phyloP scores from a whole-genome alignment of 2,329 filamentous ascomycete genomes.

The Onygenales sp. region DNA sequence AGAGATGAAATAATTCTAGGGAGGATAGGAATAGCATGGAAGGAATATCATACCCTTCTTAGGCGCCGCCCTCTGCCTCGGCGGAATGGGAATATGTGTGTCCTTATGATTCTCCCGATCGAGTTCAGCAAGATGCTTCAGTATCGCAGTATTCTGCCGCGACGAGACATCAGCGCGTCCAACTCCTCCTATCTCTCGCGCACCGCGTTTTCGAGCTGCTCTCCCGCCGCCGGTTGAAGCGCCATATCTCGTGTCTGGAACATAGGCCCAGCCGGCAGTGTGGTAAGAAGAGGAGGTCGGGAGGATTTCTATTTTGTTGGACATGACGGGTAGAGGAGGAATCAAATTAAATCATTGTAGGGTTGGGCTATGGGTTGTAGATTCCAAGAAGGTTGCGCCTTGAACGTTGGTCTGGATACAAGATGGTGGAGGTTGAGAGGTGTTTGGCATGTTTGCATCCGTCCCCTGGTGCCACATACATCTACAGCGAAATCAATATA shows the following conservation, averaged over 20 bases:
- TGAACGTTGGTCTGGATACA: too few species aligned
- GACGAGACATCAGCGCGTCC: slow-evolving; percentile 54
- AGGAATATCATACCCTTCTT: slow-evolving; percentile 22
- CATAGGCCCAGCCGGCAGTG: slow-evolving; percentile 87
- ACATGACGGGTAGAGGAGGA: slow-evolving; percentile 34
- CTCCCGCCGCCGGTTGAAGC: slow-evolving; percentile 43
- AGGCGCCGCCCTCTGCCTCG: slow-evolving; percentile 39
- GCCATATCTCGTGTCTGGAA: slow-evolving; percentile 61
- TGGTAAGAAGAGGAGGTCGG: slow-evolving; percentile 58
- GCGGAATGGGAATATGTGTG: slow-evolving; percentile 59
- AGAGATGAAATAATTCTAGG: not conserved
- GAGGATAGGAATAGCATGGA: not conserved
- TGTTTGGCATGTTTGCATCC: too few species aligned
- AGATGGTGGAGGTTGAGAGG: too few species aligned
- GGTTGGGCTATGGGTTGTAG: slow-evolving; percentile 8
- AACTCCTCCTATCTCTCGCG: slow-evolving; percentile 47
- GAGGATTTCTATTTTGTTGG: slow-evolving; percentile 67
- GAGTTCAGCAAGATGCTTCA: slow-evolving; percentile 72
- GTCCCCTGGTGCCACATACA: too few species aligned
- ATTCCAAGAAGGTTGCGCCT: too few species aligned
- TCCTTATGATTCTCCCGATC: slow-evolving; percentile 71
- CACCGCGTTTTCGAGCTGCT: slow-evolving; percentile 60
- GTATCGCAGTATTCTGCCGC: slow-evolving; percentile 71
- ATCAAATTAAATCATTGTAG: slow-evolving; percentile 6
- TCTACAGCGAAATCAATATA: too few species aligned